Base-by-base conservation (phyloP, 2,329 filamentous ascomycete species). In the Fusarium graminum region DNA sequence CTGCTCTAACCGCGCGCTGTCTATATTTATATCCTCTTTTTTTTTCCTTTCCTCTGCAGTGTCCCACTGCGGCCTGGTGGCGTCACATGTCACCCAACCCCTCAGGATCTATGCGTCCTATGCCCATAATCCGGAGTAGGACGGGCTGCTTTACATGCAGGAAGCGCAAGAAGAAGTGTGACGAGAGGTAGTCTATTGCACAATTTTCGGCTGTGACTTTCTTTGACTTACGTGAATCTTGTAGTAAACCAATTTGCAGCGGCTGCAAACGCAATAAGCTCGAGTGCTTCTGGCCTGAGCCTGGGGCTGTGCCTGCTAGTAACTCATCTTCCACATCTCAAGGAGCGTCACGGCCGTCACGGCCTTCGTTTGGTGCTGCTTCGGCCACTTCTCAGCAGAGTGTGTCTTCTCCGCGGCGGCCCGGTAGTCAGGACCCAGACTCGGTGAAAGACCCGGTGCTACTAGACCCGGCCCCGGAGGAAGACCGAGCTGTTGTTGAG, bases 211-310 rank as follows among this genome's bases (percentile, higher is more conserved):
- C 32, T 8, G 32, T 16, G 32, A 36, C n/a, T 36, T 36, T 22
- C 22, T 6, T 39, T 50, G 38, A 45, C 59, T 63, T 57, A 52
- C 34, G 36, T 53, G 59, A 44, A 28, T 32, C n/a, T 40, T 47
- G 59, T 41, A 79, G 81, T 63, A 79, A 82, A 57, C 84, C 84
- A 8, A 73, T 81, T 17, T 86, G 85, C 70, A 81, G 77, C 49
- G 84, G 85, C 69, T 86, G 84, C 74, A 81, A 81, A 70, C 79
- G 83, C 39, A 78, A 86, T 46, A 83, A 83, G 58, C 76, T 86
- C 25, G 80, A 85, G 44, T 87, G 84, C 72, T 79, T 79, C 47
- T 86, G 84, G 84, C 75, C 71, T n/a, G 65, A 68, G 30, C 57
- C 61, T 52, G 22, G 10, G 22, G 9, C 47, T 34, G 9, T 39